Evolutionary conservation across 2,329 filamentous ascomycete species (phyloP).

Genomic region (Cladophialophora immunda): DNA sequence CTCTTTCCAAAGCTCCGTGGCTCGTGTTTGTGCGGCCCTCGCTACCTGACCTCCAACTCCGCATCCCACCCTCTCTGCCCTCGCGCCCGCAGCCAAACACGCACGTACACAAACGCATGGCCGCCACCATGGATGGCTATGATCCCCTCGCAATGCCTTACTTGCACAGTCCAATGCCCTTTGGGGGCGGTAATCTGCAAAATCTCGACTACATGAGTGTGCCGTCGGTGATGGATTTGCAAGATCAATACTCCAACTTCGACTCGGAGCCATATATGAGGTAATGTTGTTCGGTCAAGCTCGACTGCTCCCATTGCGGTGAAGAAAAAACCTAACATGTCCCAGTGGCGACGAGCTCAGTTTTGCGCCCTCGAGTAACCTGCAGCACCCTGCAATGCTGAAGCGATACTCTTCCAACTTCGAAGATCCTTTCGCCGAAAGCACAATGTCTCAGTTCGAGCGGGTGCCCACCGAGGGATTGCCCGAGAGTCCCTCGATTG

Average conservation of each 20-base stretch:
- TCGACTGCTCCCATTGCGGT: neutral
- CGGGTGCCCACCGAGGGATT: constrained; percentile 54
- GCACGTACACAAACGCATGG: constrained; percentile 24
- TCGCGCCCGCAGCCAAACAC: neutral
- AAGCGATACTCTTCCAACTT: constrained; percentile 60
- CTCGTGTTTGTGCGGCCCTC: constrained; percentile 12
- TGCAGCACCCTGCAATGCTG: constrained; percentile 49
- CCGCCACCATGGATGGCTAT: constrained; percentile 62
- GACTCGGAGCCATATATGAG: constrained; percentile 68
- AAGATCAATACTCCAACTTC: constrained; percentile 67
- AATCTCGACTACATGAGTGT: constrained; percentile 57
- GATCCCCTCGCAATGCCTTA: constrained; percentile 71
- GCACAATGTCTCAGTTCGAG: constrained; percentile 54
- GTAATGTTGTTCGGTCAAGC: constrained; percentile 49
- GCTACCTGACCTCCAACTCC: constrained; percentile 8
- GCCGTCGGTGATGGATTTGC: constrained; percentile 62
- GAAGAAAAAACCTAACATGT: constrained; percentile 29
- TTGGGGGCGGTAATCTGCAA: constrained; percentile 54
- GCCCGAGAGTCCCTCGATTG: constrained; percentile 65
- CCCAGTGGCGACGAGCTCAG: constrained; percentile 61
- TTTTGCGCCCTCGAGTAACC: constrained; percentile 55
- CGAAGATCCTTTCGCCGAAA: constrained; percentile 63
- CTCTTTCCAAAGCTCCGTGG: constrained; percentile 14
- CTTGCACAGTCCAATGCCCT: constrained; percentile 64
- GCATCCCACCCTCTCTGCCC: constrained; percentile 4